Conservation (phyloP, 2,329 filamentous ascomycete species). For the Dryadomyces sulphureus region DNA sequence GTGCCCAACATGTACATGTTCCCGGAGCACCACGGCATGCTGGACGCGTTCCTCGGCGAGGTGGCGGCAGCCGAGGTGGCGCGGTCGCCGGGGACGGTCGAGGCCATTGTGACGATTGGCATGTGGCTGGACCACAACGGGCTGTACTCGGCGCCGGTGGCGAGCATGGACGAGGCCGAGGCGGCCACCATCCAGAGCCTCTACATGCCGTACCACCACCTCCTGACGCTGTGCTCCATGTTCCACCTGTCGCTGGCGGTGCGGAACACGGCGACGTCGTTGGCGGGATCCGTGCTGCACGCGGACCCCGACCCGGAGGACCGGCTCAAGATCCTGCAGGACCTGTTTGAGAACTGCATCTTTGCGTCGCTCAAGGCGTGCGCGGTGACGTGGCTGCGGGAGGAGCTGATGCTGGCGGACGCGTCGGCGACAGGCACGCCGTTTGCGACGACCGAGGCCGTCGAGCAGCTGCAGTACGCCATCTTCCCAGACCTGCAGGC, state of each 20-base stretch:
- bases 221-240: conserved; percentile 39
- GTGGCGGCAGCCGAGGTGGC: conserved; percentile 32
- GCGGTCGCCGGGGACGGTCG: conserved; percentile 37
- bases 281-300: conserved; percentile 41
- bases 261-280: conserved; percentile 36
- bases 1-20: conserved; percentile 41
- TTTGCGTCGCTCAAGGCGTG: conserved; percentile 48
- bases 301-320: conserved; percentile 43
- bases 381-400: conserved; percentile 47
- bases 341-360: conserved; percentile 50
- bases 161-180: conserved; percentile 15
- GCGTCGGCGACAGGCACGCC: conserved; percentile 4
- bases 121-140: conserved; percentile 40
- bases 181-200: background rate
- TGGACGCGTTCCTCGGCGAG: conserved; percentile 38
- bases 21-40: conserved; percentile 40
- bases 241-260: conserved; percentile 40
- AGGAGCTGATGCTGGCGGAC: conserved; percentile 36
- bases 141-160: conserved; percentile 1
- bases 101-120: conserved; percentile 44
- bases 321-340: conserved; percentile 46
- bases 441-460: conserved; percentile 38
- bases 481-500: conserved; percentile 43
- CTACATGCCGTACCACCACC: conserved; percentile 47
- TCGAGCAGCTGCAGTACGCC: conserved; percentile 45